Percentiles rank a stretch among this genome's conserved stretches.
phyloP scores from a whole-genome alignment of 2,329 filamentous ascomycete species.

The Phoma sp. region DNA sequence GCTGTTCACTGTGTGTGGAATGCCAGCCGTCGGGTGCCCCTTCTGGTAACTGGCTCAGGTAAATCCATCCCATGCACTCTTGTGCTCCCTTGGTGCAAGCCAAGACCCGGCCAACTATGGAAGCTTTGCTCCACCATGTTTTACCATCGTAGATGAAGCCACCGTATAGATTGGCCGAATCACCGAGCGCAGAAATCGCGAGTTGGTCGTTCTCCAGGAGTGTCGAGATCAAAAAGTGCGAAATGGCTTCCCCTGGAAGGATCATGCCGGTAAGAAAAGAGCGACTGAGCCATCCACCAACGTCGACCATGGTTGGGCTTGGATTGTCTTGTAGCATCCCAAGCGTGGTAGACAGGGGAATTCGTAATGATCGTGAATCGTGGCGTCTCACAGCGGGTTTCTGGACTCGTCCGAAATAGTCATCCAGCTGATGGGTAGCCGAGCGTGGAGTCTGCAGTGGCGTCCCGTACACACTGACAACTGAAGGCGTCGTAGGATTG shows the following conservation, averaged over 20 bases:
- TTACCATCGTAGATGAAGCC: slow-evolving; percentile 59
- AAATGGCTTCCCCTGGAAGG: slow-evolving; percentile 60
- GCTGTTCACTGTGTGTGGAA: slow-evolving; percentile 50
- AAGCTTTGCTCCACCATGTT: slow-evolving; percentile 65
- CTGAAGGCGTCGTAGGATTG: slow-evolving; percentile 36
- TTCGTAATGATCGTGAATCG: slow-evolving; percentile 37
- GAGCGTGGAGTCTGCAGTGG: slow-evolving; percentile 47
- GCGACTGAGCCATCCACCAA: slow-evolving; percentile 62
- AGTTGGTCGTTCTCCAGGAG: slow-evolving; percentile 61
- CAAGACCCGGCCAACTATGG: slow-evolving; percentile 61
- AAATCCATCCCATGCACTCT: slow-evolving; percentile 64
- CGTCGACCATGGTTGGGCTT: slow-evolving; percentile 31
- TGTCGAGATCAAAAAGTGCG: slow-evolving; percentile 62
- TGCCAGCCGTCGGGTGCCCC: slow-evolving; percentile 58
- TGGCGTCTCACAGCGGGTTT: slow-evolving; percentile 34
- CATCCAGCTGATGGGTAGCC: slow-evolving; percentile 32
- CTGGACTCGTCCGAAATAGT: slow-evolving; percentile 44
- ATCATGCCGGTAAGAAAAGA: slow-evolving; percentile 63
- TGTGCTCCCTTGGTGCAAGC: slow-evolving; percentile 52
- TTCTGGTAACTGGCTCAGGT: slow-evolving; percentile 50
- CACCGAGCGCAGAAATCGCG: slow-evolving; percentile 57
- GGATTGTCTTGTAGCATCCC: slow-evolving; percentile 19
- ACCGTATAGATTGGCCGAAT: slow-evolving; percentile 60
- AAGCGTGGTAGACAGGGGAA: slow-evolving; percentile 38
- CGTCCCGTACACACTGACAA: slow-evolving; percentile 47